Conservation (phyloP, 2,329 filamentous ascomycete genomes). For the Aspergillus arachidicola region DNA sequence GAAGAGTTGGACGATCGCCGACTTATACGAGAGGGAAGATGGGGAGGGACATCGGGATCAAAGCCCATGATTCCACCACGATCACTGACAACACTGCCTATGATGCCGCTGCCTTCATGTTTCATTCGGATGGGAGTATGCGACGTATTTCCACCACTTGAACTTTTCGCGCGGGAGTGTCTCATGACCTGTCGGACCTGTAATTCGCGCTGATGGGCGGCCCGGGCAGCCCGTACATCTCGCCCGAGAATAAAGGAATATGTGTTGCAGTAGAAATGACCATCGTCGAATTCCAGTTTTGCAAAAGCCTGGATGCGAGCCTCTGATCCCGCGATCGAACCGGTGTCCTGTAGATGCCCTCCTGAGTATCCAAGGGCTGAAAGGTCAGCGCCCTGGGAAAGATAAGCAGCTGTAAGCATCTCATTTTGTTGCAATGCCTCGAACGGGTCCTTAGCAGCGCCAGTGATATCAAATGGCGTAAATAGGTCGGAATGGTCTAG, state of each 20-base stretch:
- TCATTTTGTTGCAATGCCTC: slow-evolving; percentile 45
- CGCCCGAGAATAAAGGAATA: slow-evolving; percentile 65
- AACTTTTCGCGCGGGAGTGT: slow-evolving; percentile 48
- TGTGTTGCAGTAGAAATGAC: slow-evolving; percentile 67
- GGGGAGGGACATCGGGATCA: slow-evolving; percentile 46
- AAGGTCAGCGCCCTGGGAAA: slow-evolving; percentile 39
- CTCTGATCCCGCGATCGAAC: slow-evolving; percentile 44
- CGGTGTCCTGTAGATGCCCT: slow-evolving; percentile 31
- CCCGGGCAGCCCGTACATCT: slow-evolving; percentile 56
- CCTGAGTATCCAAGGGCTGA: slow-evolving; percentile 38
- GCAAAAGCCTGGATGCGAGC: slow-evolving; percentile 61
- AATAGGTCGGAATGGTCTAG: slow-evolving; percentile 39
- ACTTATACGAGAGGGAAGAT: slow-evolving; percentile 43
- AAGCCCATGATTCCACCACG: slow-evolving; percentile 58
- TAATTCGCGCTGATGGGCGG: slow-evolving; percentile 48
- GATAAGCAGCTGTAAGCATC: slow-evolving; percentile 41
- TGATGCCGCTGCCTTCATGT: slow-evolving; percentile 47
- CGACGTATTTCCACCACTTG: slow-evolving; percentile 47
- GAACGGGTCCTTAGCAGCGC: slow-evolving; percentile 36
- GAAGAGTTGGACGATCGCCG: slow-evolving; percentile 56
- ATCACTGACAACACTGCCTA: slow-evolving; percentile 58
- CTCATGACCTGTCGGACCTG: slow-evolving; percentile 44
- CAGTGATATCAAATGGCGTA: slow-evolving; percentile 37
- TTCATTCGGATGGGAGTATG: slow-evolving; percentile 49
- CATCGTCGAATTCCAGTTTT: slow-evolving; percentile 66